Conservation (phyloP, 2,329 filamentous ascomycete species). For the Beauveria bassiana region DNA sequence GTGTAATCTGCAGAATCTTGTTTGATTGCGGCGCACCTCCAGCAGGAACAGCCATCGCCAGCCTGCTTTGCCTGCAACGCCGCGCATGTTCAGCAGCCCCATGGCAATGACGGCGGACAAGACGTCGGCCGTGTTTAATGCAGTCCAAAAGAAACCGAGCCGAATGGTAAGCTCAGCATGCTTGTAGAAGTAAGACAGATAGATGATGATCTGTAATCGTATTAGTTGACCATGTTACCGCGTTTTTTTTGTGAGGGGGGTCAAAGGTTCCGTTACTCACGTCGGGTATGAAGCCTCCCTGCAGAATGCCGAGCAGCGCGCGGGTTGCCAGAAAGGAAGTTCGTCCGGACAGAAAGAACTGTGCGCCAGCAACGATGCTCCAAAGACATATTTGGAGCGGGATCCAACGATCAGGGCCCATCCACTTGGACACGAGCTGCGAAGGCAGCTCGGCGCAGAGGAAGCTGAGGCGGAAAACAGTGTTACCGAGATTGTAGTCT, state of each 20-base stretch:
- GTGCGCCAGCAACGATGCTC: conserved; percentile 43
- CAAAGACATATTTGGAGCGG: conserved; percentile 50
- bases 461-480: conserved; percentile 25
- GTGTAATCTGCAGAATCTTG: neutral
- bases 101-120: conserved; percentile 29
- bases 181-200: conserved; percentile 70
- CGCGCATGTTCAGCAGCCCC: conserved; percentile 30
- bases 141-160: conserved; percentile 62
- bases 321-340: conserved; percentile 32
- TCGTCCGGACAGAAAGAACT: conserved; percentile 34
- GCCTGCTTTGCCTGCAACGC: conserved; percentile 36
- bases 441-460: conserved; percentile 42
- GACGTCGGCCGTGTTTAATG: conserved; percentile 50
- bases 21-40: conserved; percentile 27
- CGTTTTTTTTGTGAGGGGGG: neutral
- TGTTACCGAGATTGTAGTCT: conserved; percentile 29
- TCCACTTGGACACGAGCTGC: conserved; percentile 50
- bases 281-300: conserved; percentile 40
- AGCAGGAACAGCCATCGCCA: conserved; percentile 44
- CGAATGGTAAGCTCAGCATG: conserved; percentile 60
- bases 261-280: conserved; percentile 16
- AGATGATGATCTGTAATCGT: conserved; percentile 44
- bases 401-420: conserved; percentile 53
- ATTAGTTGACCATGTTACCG: neutral
- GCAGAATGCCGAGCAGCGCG: conserved; percentile 32